Conservation (phyloP, 495 filamentous ascomycete species). For the Hyaloscypha finlandica region DNA sequence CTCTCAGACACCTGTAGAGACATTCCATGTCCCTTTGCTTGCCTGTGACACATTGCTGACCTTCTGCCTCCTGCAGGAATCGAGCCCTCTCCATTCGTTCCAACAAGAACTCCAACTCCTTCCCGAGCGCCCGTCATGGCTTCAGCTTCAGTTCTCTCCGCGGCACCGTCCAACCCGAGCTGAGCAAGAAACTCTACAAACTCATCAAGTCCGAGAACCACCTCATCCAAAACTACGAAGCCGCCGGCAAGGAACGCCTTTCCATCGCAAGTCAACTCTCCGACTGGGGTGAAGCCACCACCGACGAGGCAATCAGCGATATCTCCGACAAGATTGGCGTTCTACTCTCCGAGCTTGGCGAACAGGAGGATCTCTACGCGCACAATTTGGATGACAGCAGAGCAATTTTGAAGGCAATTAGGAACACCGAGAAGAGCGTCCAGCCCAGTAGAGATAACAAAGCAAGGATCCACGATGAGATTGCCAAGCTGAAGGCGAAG, state of each 20-base stretch:
- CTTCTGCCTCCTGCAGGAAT: slow-evolving; percentile 37
- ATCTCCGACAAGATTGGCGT: slow-evolving; percentile 94
- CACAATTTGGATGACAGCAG: slow-evolving; percentile 84
- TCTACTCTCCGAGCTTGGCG: slow-evolving; percentile 83
- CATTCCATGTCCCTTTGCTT: not conserved
- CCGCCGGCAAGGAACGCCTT: slow-evolving; percentile 77
- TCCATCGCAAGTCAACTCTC: slow-evolving; percentile 88
- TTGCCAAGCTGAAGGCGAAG: slow-evolving; percentile 83
- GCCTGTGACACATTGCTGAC: not conserved
- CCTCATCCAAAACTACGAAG: slow-evolving; percentile 78
- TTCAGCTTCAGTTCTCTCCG: slow-evolving; percentile 85
- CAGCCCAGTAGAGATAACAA: slow-evolving; percentile 86
- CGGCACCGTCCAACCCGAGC: slow-evolving; percentile 77
- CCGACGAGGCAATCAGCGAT: slow-evolving; percentile 83
- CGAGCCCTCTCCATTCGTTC: slow-evolving; percentile 59
- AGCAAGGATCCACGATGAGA: slow-evolving; percentile 84
- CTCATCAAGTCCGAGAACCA: slow-evolving; percentile 92
- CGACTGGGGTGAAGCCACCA: slow-evolving; percentile 91
- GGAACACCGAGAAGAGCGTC: slow-evolving; percentile 91
- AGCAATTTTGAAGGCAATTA: slow-evolving; percentile 78
- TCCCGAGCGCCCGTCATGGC: slow-evolving; percentile 41
- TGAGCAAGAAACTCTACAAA: slow-evolving; percentile 80
- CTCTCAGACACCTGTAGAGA: slow-evolving; percentile 15
- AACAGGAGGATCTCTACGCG: slow-evolving; percentile 88
- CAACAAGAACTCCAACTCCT: slow-evolving; percentile 40